Base-by-base conservation (phyloP, 306 rosid species). In the Casuarina glauca region DNA sequence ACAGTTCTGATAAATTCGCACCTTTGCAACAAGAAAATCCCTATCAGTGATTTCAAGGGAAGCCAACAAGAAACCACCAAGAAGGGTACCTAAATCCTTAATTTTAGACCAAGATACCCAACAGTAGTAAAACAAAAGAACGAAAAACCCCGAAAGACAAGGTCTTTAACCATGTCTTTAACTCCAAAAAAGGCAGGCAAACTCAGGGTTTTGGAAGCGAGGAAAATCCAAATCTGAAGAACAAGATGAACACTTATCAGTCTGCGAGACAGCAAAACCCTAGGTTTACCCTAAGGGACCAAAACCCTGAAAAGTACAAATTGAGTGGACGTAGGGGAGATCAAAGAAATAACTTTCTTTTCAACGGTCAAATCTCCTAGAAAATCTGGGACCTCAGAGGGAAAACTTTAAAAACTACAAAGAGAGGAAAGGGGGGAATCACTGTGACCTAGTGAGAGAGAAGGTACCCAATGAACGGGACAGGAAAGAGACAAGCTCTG, bases 311-410 rank as follows among this genome's bases (percentile, higher is more conserved):
- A 4, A 58, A 41, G 19, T 41, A 16, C 2, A 66, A 66, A 83
- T 70, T 57, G 26, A 78, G 55, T 51, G 69, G 17, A 42, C 10
- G 26, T 48, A 70, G 55, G 62, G 82, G 67, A 84, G 73, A 77
- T 38, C 51, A 66, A 26, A 86, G 68, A 63, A 61, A 75, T 70
- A 63, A 81, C 74, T 60, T 75, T 44, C 73, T 62, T 77, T 57
- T 60, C 61, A 83, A 83, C 78, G 80, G 88, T 85, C 78, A 83
- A 81, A 83, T 74, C 81, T 76, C 43, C 36, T 11, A 52, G 74
- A 82, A 78, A 70, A 72, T 69, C 19, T 53, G n/a, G 58, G 53
- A 39, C 61, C 46, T 16, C 42, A 46, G 50, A 70, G 54, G 42
- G 20, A 58, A 45, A 43, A 54, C n/a, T 54, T 17, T 19, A 17